These are phyloP conservation scores for Mollisiaceae sp. DNA, from an alignment of 2,329 filamentous ascomycete genomes.

Conservation along the genomic window DNA sequence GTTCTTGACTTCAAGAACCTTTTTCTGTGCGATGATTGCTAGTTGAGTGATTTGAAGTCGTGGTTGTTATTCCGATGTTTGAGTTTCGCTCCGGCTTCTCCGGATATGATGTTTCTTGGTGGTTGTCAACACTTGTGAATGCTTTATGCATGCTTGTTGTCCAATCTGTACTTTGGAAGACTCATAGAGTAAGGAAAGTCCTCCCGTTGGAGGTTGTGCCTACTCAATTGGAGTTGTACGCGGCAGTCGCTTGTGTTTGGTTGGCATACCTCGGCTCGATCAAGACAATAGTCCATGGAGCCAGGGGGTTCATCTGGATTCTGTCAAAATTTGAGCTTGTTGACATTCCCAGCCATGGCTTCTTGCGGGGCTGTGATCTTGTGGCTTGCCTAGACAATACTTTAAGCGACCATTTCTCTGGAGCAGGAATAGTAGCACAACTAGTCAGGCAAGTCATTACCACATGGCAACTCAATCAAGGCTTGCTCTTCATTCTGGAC, in stretches of 20 bases:
- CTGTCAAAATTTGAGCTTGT: not conserved
- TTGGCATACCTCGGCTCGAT: not conserved
- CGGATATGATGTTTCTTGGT: not conserved
- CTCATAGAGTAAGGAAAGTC: constrained; percentile 8
- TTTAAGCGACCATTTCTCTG: not conserved
- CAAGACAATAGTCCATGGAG: not conserved
- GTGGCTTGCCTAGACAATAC: not conserved
- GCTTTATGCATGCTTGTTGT: constrained; percentile 2
- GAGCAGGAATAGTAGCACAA: not conserved
- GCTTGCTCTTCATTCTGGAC: constrained; percentile 8
- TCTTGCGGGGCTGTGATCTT: not conserved
- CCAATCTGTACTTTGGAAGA: constrained; percentile 9
- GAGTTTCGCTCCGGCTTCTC: not conserved
- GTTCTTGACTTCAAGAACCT: not conserved
- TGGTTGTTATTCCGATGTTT: not conserved
- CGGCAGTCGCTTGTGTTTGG: constrained; percentile 8
- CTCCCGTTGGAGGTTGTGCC: constrained; percentile 12
- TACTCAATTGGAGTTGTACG: constrained; percentile 3
- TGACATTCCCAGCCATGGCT: not conserved
- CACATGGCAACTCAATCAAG: constrained; percentile 15
- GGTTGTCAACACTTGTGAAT: not conserved
- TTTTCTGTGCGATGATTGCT: not conserved
- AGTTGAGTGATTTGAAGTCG: not conserved
- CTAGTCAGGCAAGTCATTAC: not conserved
- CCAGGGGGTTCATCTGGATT: not conserved